These are phyloP conservation scores for Lathyrus aphaca DNA, from an alignment of 306 rosid species.

Conservation along the genomic window DNA sequence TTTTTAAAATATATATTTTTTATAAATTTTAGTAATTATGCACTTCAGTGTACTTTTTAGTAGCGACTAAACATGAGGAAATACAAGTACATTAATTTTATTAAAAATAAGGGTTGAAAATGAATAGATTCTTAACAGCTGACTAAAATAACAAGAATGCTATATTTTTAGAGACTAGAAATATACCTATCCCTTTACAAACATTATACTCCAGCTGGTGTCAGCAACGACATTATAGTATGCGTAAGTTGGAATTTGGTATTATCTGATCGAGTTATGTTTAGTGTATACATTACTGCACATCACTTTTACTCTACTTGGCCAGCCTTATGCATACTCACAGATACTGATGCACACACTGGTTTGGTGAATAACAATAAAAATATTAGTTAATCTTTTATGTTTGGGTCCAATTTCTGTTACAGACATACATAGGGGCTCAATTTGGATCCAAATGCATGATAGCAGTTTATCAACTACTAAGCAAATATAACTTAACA, in stretches of 20 bases:
- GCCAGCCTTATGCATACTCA: not conserved
- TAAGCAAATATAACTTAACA: too few species aligned
- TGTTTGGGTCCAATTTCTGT: too few species aligned
- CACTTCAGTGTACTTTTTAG: not conserved
- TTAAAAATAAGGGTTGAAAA: constrained; percentile 9
- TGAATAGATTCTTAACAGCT: not conserved
- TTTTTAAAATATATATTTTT: not conserved
- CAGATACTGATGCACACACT: not conserved
- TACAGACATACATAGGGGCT: too few species aligned
- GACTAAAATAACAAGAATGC: not conserved
- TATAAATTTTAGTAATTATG: not conserved
- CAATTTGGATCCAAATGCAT: too few species aligned
- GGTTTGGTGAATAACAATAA: constrained; percentile 16
- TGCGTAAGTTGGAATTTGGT: constrained; percentile 10
- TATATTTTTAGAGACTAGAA: not conserved
- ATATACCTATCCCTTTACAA: not conserved
- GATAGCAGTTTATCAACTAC: too few species aligned
- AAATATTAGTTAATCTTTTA: not conserved
- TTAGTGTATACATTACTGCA: not conserved
- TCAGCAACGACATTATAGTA: not conserved
- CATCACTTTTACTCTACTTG: constrained; percentile 7
- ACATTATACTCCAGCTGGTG: not conserved
- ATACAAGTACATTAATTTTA: not conserved
- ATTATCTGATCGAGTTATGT: constrained; percentile 18
- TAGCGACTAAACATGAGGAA: not conserved